Base-by-base conservation (phyloP, 2,329 filamentous ascomycete species). In the Fusarium circinatum region DNA sequence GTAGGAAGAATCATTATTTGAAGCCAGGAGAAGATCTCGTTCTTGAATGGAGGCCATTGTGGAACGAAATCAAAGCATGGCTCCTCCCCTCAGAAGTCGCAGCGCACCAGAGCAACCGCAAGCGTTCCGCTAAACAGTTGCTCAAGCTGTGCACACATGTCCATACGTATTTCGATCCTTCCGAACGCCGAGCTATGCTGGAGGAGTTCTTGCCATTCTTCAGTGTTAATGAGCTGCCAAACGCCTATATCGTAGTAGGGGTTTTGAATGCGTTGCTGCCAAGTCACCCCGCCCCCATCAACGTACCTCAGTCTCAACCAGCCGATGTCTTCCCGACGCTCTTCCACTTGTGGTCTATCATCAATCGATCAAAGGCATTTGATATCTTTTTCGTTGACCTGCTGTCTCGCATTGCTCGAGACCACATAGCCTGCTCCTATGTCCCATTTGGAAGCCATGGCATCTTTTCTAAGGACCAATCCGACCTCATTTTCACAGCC, bases 341-440 rank as follows among this genome's bases (percentile, higher is more conserved):
- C 77, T 99, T 99, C 86, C 96, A 99, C 82, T 84, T 98, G 4
- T 99, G 96, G 96, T 96, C 95, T 3, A 87, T 98, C 47, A 91
- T 98, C 75, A 96, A 94, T 76, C 89, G 97, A 58, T 98, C 96
- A 2, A 96, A 94, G 82, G 88, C 91, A 8, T 93, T 96, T 70
- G 96, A 99, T 82, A 89, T 93, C 65, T 92, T 93, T 71, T 95
- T 97, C 78, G 89, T 98, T 73, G 96, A 99, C 82, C 89, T 98
- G 38, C 90, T 98, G 71, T 98, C 96, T 18, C 89, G 96, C 59
- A 86, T 98, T 79, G 92, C 96, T 3, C 88, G 96, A 73, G 96
- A 99, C 81, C 94, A 93, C 66, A 84, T 99, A 64, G 86, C 90
- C 34, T 93, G 92, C 72, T 83, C 88, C 52, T 90, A 97, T 78